Evolutionary conservation across 257 asterid species (phyloP).

Genomic region (Leptodermis oblonga): DNA sequence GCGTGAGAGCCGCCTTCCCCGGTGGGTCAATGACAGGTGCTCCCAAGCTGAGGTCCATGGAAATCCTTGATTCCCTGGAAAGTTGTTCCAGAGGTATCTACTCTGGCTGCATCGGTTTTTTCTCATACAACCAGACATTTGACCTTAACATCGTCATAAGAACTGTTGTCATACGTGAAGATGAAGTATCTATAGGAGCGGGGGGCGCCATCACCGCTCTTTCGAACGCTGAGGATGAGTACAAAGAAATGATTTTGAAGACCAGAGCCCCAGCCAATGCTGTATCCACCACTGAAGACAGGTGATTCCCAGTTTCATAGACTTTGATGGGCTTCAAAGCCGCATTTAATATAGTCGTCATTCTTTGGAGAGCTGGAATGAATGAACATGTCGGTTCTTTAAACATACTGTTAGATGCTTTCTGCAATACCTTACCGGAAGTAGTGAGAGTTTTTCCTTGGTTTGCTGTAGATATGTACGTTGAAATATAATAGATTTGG

Average conservation of each 20-base stretch:
- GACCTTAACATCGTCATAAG: slow-evolving; percentile 92
- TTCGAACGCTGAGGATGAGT: slow-evolving; percentile 74
- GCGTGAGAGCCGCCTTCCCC: slow-evolving; percentile 88
- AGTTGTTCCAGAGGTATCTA: slow-evolving; percentile 81
- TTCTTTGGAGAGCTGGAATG: too few relatives aligned
- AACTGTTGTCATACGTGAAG: slow-evolving; percentile 62
- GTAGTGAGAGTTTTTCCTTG: neutral
- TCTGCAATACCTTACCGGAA: neutral
- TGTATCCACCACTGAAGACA: slow-evolving; percentile 38
- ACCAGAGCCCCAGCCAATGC: slow-evolving; percentile 75
- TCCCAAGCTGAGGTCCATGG: slow-evolving; percentile 93
- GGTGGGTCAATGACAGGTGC: slow-evolving; percentile 99
- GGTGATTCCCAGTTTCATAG: neutral
- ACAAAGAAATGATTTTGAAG: slow-evolving; percentile 87
- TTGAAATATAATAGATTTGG: too few relatives aligned
- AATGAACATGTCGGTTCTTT: neutral
- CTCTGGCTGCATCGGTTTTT: slow-evolving; percentile 93
- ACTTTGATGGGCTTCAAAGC: neutral
- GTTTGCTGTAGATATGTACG: neutral
- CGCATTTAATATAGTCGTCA: too few relatives aligned
- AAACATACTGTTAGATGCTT: neutral
- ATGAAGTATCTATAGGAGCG: slow-evolving; percentile 81
- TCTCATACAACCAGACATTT: slow-evolving; percentile 82
- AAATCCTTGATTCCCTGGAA: slow-evolving; percentile 82
- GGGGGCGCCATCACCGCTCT: slow-evolving; percentile 98